Percentiles rank a stretch among this genome's conserved stretches.
These are phyloP conservation scores for Panaeolus cyanescens DNA, from an alignment of 768 basidiomycete species.

Conservation along the genomic window DNA sequence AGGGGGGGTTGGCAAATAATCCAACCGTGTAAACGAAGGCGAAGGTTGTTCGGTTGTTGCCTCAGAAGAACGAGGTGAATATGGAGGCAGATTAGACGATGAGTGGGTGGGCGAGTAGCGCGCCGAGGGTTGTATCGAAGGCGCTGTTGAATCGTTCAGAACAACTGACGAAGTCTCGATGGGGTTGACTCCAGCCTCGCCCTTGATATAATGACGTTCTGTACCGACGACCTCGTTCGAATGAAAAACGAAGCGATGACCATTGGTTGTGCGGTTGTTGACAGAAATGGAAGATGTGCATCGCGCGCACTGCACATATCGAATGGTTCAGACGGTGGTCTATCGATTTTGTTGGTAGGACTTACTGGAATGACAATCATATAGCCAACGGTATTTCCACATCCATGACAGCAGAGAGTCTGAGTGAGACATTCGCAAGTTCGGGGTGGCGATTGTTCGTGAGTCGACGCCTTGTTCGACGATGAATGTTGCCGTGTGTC, in stretches of 20 bases:
- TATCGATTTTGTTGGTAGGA: constrained; percentile 2
- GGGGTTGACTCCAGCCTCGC: constrained; percentile 64
- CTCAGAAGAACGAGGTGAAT: constrained; percentile 10
- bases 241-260: constrained; percentile 88
- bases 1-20: constrained; percentile 39
- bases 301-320: constrained; percentile 50
- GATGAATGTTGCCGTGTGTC: constrained; percentile 38
- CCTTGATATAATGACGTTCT: constrained; percentile 63
- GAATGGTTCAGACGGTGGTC: constrained; percentile 7
- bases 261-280: constrained; percentile 75
- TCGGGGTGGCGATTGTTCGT: constrained; percentile 35
- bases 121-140: constrained; percentile 11
- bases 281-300: constrained; percentile 73
- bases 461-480: constrained; percentile 25
- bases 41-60: constrained; percentile 23
- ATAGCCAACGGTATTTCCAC: constrained; percentile 75
- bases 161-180: constrained; percentile 31
- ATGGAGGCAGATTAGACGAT: background rate
- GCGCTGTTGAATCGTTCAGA: constrained; percentile 13
- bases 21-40: constrained; percentile 28
- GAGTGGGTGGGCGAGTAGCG: background rate
- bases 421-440: constrained; percentile 89
- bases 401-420: constrained; percentile 78
- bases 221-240: constrained; percentile 63
- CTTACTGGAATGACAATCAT: constrained; percentile 73